Base-by-base conservation (phyloP, 1,139 yeast genomes). In the Nadsonia commutata region DNA sequence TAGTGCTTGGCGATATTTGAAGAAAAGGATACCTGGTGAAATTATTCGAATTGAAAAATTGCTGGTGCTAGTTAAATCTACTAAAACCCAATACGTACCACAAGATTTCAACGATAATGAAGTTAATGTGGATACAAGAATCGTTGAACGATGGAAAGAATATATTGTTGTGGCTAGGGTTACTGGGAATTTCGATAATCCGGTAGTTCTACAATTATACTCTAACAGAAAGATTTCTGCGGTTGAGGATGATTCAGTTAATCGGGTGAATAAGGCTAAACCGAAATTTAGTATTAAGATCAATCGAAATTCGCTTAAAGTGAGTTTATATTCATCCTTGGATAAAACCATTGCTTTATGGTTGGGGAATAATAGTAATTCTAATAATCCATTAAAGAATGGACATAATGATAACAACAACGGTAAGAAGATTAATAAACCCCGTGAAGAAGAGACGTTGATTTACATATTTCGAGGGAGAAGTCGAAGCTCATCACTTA, bases 101-200 rank as follows among this genome's bases (percentile, higher is more conserved):
- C 41, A 49, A 2, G 55, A 56, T 5, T 64, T 64, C 44, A 64
- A 65, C 19, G 82, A 76, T 46, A 62, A 63, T 16, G 79, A 72
- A 44, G 63, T 71, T 1, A 64, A 69, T 36, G n/a, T 16, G 16
- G 76, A 72, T 44, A 65, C 83, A 0, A 60, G 78, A 41, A 67
- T 81, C 2, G 49, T 67, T n/a, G 85, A 80, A 46, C 63, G 84
- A 40, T 84, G 95, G 90, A 73, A 71, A 47, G 95, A 85, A 56
- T 80, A 75, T 54, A 62, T 74, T 31, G 78, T 80, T 1, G 82
- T 80, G 3, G 74, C 80, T 0, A 63, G 90, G 46, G 72, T 74
- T 38, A 73, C 81, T 0, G 75, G 73, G 20, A 62, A 67, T 45
- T 43, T 54, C 0, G 63, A 60, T 1, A 61, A 63, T 7, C 83